These are phyloP conservation scores for Fusarium lateritium DNA, from an alignment of 2,329 filamentous ascomycete species.

Conservation along the genomic window DNA sequence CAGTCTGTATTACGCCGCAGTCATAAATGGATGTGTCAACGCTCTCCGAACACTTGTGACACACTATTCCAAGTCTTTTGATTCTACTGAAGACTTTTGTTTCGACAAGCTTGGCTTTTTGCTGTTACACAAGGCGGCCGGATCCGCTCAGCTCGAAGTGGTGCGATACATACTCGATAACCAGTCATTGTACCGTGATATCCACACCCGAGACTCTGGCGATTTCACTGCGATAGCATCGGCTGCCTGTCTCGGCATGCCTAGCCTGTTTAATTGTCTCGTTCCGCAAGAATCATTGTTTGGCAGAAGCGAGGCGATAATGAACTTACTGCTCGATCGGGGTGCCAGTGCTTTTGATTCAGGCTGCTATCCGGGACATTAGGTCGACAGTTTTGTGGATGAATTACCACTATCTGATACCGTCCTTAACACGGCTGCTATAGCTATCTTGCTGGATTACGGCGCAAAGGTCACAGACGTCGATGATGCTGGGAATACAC, in stretches of 20 bases:
- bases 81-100: background rate
- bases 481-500: rapidly evolving
- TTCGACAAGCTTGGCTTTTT: background rate
- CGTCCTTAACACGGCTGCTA: background rate
- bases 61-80: background rate
- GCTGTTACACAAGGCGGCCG: background rate
- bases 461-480: rapidly evolving
- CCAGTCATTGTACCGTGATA: background rate
- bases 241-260: background rate
- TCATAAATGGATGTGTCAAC: background rate
- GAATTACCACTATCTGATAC: background rate
- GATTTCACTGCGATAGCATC: background rate
- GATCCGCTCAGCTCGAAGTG: background rate
- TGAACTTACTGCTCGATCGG: constrained; percentile 4
- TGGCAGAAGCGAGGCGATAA: background rate
- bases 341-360: background rate
- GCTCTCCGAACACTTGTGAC: background rate
- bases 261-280: rapidly evolving
- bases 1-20: background rate
- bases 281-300: background rate
- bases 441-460: background rate
- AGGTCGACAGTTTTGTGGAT: too few species aligned
- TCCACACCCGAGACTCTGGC: background rate
- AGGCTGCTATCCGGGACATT: too few species aligned
- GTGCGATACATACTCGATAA: background rate